Evolutionary conservation across 495 filamentous ascomycete species (phyloP), one percentile per base, ranked within the genome.

Genomic region (Aspergillus coremiiformis): DNA sequence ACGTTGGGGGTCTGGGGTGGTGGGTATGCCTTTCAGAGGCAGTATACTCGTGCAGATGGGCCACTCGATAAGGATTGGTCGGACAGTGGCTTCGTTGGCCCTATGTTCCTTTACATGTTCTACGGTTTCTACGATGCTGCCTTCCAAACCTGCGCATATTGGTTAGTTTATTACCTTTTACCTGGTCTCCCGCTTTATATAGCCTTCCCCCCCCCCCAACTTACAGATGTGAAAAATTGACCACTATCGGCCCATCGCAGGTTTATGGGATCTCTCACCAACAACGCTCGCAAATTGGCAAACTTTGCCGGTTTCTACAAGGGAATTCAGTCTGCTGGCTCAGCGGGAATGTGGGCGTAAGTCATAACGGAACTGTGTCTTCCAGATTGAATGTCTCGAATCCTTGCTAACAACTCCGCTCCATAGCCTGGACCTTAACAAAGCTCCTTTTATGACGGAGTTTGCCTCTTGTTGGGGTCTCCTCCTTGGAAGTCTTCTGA

Each of bases 271-370:
- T 84, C 90, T 15, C 77, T 95, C 26, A 88, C 84, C 60, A 96
- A 97, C 76, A 94, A 93, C 42, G 81, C 85, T 54, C 87, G 90
- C 62, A 94, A 90, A 62, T 78, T 92, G 19, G 92, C 92, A 70
- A 95, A 96, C 73, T 87, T 93, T 60, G 83, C 89, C 27, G 92
- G 92, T 48, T 96, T 92, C 76, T 96, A 95, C 79, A 96, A 96
- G 64, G 89, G 88, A n/a, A 87, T 97, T 59, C 92, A 96, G 69
- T 93, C 88, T 24, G 90, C 89, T n/a, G 92, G 90, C 54, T 82
- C 84, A 6, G 91, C 90, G n/a, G 79, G 92, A 43, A 87, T 86
- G 62, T 96, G 86, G 87, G 77, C 84, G 72, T 73, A 68, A 61
- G 66, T 41, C n/a, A 41, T 21, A 1, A 35, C 32, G 11, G 32